These are phyloP conservation scores for Prunus yedoensis DNA, from an alignment of 331 rosid species.

Conservation along the genomic window DNA sequence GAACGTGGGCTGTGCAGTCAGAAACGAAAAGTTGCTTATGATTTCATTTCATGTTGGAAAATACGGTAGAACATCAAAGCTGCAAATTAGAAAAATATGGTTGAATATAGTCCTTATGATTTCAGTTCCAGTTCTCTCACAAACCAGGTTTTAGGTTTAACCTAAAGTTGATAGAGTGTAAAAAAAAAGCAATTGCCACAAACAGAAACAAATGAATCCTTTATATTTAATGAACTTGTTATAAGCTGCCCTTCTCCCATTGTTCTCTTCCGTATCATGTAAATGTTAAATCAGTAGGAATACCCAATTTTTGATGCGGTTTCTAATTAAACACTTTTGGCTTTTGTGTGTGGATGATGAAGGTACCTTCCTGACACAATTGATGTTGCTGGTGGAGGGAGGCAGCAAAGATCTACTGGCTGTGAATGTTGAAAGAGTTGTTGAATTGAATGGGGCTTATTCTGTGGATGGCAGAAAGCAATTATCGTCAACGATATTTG, in stretches of 20 bases:
- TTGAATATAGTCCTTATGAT: not conserved
- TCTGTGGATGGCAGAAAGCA: conserved; percentile 27
- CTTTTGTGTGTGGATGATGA: conserved; percentile 21
- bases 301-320: not conserved
- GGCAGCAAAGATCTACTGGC: conserved; percentile 89
- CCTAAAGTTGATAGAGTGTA: not conserved
- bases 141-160: not conserved
- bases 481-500: conserved; percentile 13
- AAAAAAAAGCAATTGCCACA: not conserved
- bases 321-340: not conserved
- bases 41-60: not conserved
- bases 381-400: conserved; percentile 73
- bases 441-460: conserved; percentile 31
- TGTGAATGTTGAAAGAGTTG: conserved; percentile 68
- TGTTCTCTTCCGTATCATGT: not conserved
- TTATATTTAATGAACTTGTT: not conserved
- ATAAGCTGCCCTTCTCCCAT: not conserved
- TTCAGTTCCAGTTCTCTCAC: not conserved
- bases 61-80: not conserved
- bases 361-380: conserved; percentile 92
- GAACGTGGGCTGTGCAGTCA: not conserved
- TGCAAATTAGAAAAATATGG: too few relatives aligned
- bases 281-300: not conserved
- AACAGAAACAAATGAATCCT: not conserved
- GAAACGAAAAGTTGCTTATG: not conserved